Evolutionary conservation across 1,139 yeast species (phyloP), one percentile per base, ranked within the genome.

Genomic region (Protomyces inouyei): DNA sequence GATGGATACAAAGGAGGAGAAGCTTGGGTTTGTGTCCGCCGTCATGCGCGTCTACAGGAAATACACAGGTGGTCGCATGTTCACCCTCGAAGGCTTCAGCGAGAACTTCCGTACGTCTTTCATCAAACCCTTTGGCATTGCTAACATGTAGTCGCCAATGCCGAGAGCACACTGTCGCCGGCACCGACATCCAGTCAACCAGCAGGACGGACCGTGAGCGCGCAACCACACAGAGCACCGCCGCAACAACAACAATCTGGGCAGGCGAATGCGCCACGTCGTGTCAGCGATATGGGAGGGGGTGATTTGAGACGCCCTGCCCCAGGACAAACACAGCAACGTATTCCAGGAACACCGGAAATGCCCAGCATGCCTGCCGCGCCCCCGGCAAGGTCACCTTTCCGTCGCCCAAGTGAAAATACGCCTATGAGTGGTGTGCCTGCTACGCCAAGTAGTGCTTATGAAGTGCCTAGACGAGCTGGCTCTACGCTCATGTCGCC

Each of bases 1-100:
- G 70, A 85, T 90, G 0, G 83, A 82, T 64, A 83, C 88, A 18
- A 82, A 88, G 0, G 78, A 82, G 57, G 96, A 88, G 69, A 81
- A 92, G 67, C 77, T 80, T 12, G 83, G 82, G 57, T 90, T 91
- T 75, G 77, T 86, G 32, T 83, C 86, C 52, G 82, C 85, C 36
- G 73, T 90, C 55, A 77, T 87, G 18, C 83, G 83, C 67, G 80
- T 86, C 18, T 90, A 81, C 72, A 85, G 87, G 64, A 83, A 82
- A 66, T 87, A 86, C 69, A 85, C 86, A 35, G 86, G 87, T 48
- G 87, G 88, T 0, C 80, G 80, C 64, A 79, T 85, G 60, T 97
- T 97, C 0, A 77, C 77, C 21, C 72, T 91, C 70, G 71, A 79
- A 3, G 81, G 82, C 65, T 54, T 66, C 59, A 45, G 56, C 12